Evolutionary conservation across 257 asterid species (phyloP), one percentile per base, ranked within the genome.

Genomic region (Fraxinus quadrangulata): DNA sequence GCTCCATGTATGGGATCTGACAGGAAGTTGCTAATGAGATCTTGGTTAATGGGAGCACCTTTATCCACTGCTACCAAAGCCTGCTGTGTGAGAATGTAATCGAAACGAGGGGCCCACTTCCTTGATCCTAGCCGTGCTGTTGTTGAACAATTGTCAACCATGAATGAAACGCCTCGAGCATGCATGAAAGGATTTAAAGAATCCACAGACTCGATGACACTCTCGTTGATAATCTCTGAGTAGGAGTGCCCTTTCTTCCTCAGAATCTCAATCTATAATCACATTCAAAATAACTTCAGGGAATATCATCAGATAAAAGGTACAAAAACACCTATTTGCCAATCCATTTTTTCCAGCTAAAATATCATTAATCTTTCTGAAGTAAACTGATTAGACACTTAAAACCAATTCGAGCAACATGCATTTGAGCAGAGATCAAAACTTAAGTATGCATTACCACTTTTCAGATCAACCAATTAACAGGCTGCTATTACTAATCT

Each of bases 61-160:
- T 81, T 86, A 78, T 94, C 97, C 42, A 92, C 97, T 0, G 96
- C 89, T 56, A 92, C 97, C 37, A 94, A 85, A 5, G 99, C 97
- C 86, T 94, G 97, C 81, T 94, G 99, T 24, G 97, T 94, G 68
- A 94, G 89, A 75, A 90, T 81, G 84, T 92, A 94, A 39, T 94
- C 99, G 17, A 94, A 94, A 51, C 97, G 82, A 4, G 97, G 97
- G 5, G 99, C 97, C 97, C 99, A 94, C 81, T 94, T 94, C 86
- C 97, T 90, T 7, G 99, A 91, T 37, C 99, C 99, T 80, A 92
- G 71, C 3, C 97, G 86, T 14, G 97, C 99, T 12, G 99, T 94
- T 8, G 99, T 94, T 42, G 99, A 94, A 78, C 99, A 94, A 83
- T 94, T 94, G 81, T 94, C 99, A 1, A 94, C 99, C 99, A 94